Evolutionary conservation across 768 basidiomycete genomes (phyloP).

Genomic region (Nidularia pulvinata): DNA sequence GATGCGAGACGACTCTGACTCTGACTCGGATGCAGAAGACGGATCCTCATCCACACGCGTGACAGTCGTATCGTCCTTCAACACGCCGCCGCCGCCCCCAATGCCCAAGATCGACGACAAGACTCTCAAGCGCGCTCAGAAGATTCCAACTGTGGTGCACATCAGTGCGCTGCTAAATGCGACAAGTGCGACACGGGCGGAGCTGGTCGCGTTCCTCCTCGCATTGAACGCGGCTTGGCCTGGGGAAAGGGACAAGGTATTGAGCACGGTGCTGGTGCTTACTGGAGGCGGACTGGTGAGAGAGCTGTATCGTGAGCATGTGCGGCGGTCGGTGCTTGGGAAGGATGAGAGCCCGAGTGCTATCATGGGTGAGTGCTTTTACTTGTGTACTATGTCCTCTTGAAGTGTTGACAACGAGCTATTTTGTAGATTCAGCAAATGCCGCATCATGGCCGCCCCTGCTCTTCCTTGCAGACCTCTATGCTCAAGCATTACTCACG

Average conservation of each 20-base stretch:
- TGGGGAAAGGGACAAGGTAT: conserved; percentile 49
- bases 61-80: conserved; percentile 33
- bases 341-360: conserved; percentile 38
- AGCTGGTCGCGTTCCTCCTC: conserved; percentile 58
- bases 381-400: not conserved
- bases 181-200: conserved; percentile 34
- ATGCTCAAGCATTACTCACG: conserved; percentile 81
- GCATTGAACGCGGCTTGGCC: conserved; percentile 65
- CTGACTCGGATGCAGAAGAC: conserved; percentile 37
- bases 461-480: conserved; percentile 79
- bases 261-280: conserved; percentile 49
- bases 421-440: conserved; percentile 38
- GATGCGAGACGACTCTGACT: conserved; percentile 29
- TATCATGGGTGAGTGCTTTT: conserved; percentile 16
- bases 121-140: conserved; percentile 64
- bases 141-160: conserved; percentile 52
- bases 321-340: conserved; percentile 63
- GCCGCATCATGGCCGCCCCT: conserved; percentile 63
- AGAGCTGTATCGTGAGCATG: conserved; percentile 71
- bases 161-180: conserved; percentile 50
- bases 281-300: conserved; percentile 64
- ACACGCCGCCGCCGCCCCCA: conserved; percentile 5
- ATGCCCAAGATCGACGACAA: conserved; percentile 52
- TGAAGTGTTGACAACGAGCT: conserved; percentile 1
- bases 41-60: conserved; percentile 25